Conservation (phyloP, 1,139 yeast species). For the Wickerhamomyces sp. region DNA sequence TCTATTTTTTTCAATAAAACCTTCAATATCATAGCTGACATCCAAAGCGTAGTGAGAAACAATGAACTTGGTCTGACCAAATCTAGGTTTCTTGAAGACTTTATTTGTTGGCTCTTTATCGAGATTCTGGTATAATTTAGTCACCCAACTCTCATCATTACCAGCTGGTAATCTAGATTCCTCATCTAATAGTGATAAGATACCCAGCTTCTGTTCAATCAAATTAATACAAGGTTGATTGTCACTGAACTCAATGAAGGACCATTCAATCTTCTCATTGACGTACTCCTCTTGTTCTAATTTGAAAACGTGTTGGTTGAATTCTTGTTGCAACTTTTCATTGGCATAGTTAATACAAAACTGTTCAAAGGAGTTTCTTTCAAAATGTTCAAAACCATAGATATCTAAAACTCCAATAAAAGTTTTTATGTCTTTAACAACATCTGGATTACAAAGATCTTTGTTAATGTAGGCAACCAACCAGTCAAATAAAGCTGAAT, state of each 20-base stretch:
- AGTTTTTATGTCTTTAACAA: constrained; percentile 51
- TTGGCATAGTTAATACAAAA: constrained; percentile 97
- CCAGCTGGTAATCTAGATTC: constrained; percentile 95
- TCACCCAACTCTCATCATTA: constrained; percentile 87
- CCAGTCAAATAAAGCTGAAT: constrained; percentile 94
- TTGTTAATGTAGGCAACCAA: constrained; percentile 76
- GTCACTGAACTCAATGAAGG: constrained; percentile 92
- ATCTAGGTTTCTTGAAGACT: constrained; percentile 89
- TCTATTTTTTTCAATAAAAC: constrained; percentile 94
- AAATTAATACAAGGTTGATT: constrained; percentile 96
- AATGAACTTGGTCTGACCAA: constrained; percentile 86
- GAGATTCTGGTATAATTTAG: constrained; percentile 81
- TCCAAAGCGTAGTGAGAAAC: constrained; percentile 94
- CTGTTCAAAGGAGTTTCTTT: constrained; percentile 91
- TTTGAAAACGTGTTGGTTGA: constrained; percentile 95
- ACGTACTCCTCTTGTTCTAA: constrained; percentile 94
- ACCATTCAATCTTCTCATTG: constrained; percentile 92
- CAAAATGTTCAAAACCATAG: constrained; percentile 95
- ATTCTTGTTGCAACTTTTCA: constrained; percentile 95
- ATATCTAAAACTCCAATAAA: constrained; percentile 97
- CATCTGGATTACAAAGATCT: constrained; percentile 75
- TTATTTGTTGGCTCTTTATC: constrained; percentile 73
- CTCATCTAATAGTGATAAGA: constrained; percentile 84
- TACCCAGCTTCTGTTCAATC: constrained; percentile 87
- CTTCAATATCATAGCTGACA: constrained; percentile 88